Conservation (phyloP, 495 filamentous ascomycete species). For the Daldinia vernicosa region DNA sequence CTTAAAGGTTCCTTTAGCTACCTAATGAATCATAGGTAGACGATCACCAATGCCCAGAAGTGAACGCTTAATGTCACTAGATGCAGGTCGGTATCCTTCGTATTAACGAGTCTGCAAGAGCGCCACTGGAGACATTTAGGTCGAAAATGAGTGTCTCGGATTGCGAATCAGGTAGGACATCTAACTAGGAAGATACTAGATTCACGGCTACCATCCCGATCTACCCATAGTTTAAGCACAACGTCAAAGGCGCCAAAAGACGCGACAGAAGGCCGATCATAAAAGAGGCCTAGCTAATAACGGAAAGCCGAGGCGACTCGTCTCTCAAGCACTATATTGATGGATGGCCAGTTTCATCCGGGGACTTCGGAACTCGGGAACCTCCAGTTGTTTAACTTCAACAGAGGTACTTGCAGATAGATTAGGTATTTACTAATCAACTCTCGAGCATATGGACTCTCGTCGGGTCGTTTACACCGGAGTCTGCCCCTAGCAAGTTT, state of each 20-base stretch:
- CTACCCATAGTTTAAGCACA: constrained; percentile 1
- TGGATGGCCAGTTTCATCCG: constrained; percentile 2
- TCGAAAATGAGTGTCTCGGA: constrained; percentile 5
- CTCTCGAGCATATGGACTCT: constrained; percentile 1
- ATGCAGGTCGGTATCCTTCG: not conserved
- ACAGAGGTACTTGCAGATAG: constrained; percentile 18
- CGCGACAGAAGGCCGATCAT: constrained; percentile 1
- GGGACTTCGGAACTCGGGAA: constrained; percentile 7
- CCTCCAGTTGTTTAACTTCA: constrained; percentile 1
- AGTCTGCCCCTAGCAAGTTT: not conserved
- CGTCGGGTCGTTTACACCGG: not conserved
- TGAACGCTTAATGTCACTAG: not conserved
- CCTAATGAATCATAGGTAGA: not conserved
- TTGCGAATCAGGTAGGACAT: constrained; percentile 4
- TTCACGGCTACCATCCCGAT: constrained; percentile 8
- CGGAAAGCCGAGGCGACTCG: not conserved
- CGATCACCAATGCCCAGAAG: not conserved
- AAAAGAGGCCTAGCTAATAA: not conserved
- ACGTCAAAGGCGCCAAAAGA: constrained; percentile 1
- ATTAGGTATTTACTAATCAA: constrained; percentile 8
- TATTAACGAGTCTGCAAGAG: not conserved
- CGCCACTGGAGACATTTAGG: constrained; percentile 22
- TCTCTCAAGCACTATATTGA: not conserved
- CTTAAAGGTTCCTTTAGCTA: not conserved
- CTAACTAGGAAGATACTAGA: not conserved